These are phyloP conservation scores for Alternaria sp. DNA, from an alignment of 2,329 filamentous ascomycete genomes.

Conservation along the genomic window DNA sequence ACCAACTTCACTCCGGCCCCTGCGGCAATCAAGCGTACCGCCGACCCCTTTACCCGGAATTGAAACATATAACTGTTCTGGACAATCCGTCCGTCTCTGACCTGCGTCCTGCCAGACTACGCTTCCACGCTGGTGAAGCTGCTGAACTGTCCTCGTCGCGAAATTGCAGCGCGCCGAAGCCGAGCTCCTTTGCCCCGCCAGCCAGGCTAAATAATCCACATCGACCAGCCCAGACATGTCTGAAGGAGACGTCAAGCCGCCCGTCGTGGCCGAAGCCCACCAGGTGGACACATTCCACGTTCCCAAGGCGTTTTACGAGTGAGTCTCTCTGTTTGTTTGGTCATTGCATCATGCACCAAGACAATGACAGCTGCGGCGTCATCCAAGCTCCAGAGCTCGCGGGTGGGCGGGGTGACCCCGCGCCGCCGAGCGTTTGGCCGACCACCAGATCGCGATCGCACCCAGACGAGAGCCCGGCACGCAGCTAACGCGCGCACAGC, in stretches of 20 bases:
- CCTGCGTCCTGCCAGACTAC: slow-evolving; percentile 10
- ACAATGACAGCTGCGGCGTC: slow-evolving; percentile 21
- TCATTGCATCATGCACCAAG: slow-evolving; percentile 26
- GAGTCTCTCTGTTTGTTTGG: slow-evolving; percentile 29
- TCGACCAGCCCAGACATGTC: slow-evolving; percentile 47
- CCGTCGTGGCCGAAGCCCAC: slow-evolving; percentile 76
- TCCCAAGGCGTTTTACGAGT: slow-evolving; percentile 57
- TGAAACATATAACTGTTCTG: slow-evolving; percentile 33
- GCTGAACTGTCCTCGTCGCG: slow-evolving; percentile 3
- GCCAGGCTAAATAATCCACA: slow-evolving; percentile 5
- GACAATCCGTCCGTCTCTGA: slow-evolving; percentile 7
- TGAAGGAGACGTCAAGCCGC: slow-evolving; percentile 51
- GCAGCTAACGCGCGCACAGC: slow-evolving; percentile 40
- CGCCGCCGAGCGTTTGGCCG: slow-evolving; percentile 21
- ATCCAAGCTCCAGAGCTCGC: slow-evolving; percentile 13
- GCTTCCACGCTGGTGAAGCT: neutral
- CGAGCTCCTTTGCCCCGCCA: slow-evolving; percentile 8
- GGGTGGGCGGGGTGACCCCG: slow-evolving; percentile 45
- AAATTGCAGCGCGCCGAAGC: slow-evolving; percentile 14
- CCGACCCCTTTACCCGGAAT: slow-evolving; percentile 48
- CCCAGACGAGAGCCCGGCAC: neutral
- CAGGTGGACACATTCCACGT: slow-evolving; percentile 74
- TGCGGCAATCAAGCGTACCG: slow-evolving; percentile 36
- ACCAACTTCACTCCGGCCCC: slow-evolving; percentile 33
- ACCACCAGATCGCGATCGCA: slow-evolving; percentile 6